Evolutionary conservation across 805 yeast genomes (phyloP).

Genomic region (Cyberlindnera amylophila): DNA sequence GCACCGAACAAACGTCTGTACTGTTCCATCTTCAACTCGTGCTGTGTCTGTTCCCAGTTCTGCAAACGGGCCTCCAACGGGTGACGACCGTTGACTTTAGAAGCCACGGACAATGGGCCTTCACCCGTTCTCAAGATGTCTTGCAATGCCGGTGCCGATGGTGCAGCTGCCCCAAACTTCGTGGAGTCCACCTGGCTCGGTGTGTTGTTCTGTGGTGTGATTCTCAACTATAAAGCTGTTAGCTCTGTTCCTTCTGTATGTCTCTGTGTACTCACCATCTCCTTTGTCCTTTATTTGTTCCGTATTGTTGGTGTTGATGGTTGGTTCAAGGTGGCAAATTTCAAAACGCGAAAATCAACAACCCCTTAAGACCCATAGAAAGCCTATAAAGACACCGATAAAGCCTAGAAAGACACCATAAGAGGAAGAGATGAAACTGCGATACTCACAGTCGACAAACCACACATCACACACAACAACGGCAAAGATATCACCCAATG

Average conservation of each 20-base stretch:
- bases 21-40: slow-evolving; percentile 65
- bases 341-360: too few relatives aligned
- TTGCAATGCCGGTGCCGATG: slow-evolving; percentile 67
- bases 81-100: slow-evolving; percentile 72
- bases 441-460: slow-evolving; percentile 2
- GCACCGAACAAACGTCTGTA: slow-evolving; percentile 84
- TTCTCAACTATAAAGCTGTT: slow-evolving; percentile 32
- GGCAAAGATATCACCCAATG: slow-evolving; percentile 61
- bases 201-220: slow-evolving; percentile 51
- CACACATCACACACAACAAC: slow-evolving; percentile 34
- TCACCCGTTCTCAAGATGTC: slow-evolving; percentile 63
- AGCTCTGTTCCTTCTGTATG: slow-evolving; percentile 1
- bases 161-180: slow-evolving; percentile 45
- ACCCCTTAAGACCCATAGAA: too few relatives aligned
- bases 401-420: too few relatives aligned
- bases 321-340: background rate
- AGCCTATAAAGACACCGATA: too few relatives aligned
- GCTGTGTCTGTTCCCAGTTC: slow-evolving; percentile 79
- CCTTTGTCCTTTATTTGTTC: background rate
- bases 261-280: too few relatives aligned
- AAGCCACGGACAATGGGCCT: slow-evolving; percentile 51
- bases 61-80: slow-evolving; percentile 76
- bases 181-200: slow-evolving; percentile 47
- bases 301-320: background rate
- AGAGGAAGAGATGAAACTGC: too few relatives aligned